Evolutionary conservation across 2,329 filamentous ascomycete species (phyloP).

Genomic region (Trichoderma sp.): DNA sequence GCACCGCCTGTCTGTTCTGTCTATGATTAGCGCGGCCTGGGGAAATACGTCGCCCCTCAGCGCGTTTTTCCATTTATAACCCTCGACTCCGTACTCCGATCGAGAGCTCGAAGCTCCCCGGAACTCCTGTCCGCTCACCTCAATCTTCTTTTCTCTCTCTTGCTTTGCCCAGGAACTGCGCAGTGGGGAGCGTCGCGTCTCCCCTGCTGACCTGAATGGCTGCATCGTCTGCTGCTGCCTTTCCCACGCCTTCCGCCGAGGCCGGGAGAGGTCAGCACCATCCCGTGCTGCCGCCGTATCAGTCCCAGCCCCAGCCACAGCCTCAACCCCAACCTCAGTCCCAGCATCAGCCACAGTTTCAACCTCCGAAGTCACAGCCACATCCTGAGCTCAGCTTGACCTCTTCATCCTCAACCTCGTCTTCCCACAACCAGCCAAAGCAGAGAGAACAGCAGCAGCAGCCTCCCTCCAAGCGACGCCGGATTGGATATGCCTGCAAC

Average conservation of each 20-base stretch:
- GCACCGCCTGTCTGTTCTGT: background rate
- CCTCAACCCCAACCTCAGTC: background rate
- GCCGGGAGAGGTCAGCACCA: constrained; percentile 1
- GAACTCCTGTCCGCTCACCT: constrained; percentile 19
- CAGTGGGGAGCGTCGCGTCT: constrained; percentile 11
- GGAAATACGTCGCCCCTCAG: background rate
- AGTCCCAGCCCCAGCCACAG: constrained; percentile 12
- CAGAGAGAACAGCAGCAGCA: constrained; percentile 12
- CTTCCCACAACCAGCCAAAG: background rate
- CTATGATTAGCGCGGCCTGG: constrained; percentile 6
- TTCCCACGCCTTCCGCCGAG: constrained; percentile 16
- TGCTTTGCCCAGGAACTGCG: background rate
- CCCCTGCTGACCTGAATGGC: constrained; percentile 15
- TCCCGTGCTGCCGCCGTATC: background rate
- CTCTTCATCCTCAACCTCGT: background rate
- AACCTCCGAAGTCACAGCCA: background rate
- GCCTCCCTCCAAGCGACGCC: constrained; percentile 7
- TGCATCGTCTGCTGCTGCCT: constrained; percentile 4
- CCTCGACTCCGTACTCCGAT: constrained; percentile 19
- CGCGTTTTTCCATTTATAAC: constrained; percentile 15
- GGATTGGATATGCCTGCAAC: constrained; percentile 22
- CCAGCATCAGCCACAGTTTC: background rate
- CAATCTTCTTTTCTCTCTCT: background rate
- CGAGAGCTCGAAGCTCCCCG: background rate
- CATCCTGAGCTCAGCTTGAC: background rate